Evolutionary conservation across 1,284 basidiomycete species (phyloP).

Genomic region (Ganoderma sinense): DNA sequence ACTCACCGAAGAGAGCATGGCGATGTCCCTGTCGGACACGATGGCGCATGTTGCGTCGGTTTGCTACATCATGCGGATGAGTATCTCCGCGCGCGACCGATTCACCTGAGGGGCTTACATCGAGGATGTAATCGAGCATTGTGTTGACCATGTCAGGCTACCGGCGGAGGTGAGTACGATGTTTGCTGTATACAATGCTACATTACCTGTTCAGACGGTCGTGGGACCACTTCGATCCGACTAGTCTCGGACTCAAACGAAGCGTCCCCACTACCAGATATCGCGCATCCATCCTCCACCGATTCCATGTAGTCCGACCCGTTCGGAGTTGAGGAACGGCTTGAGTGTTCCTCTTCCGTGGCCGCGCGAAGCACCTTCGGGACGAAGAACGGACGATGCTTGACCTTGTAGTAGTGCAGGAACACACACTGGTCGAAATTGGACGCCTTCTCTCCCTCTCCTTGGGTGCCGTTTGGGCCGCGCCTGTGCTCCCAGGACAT

Average conservation of each 20-base stretch:
- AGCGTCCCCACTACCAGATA: not conserved
- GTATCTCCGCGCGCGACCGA: not conserved
- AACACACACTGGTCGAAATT: conserved; percentile 20
- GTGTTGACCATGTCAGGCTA: not conserved
- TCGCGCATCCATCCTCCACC: not conserved
- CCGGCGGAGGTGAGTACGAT: not conserved
- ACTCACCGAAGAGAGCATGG: too few species aligned
- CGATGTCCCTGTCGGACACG: too few species aligned
- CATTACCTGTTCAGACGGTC: not conserved
- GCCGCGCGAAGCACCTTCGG: conserved; percentile 12
- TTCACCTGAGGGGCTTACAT: not conserved
- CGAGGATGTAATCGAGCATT: not conserved
- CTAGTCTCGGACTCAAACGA: not conserved
- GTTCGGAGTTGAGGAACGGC: conserved; percentile 5
- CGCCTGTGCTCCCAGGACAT: conserved; percentile 14
- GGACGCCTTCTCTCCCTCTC: not conserved
- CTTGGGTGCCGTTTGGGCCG: not conserved
- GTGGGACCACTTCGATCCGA: not conserved
- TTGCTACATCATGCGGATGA: not conserved
- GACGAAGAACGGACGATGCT: conserved; percentile 7
- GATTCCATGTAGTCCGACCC: not conserved
- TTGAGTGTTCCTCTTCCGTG: not conserved
- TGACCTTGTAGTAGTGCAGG: conserved; percentile 17
- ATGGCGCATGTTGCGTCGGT: not conserved
- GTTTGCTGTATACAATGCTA: too few species aligned